A percentile compares a stretch with the other conserved stretches of the same genome.
These are phyloP conservation scores for Periconia digitata DNA, from an alignment of 2,329 filamentous ascomycete species.

Conservation along the genomic window DNA sequence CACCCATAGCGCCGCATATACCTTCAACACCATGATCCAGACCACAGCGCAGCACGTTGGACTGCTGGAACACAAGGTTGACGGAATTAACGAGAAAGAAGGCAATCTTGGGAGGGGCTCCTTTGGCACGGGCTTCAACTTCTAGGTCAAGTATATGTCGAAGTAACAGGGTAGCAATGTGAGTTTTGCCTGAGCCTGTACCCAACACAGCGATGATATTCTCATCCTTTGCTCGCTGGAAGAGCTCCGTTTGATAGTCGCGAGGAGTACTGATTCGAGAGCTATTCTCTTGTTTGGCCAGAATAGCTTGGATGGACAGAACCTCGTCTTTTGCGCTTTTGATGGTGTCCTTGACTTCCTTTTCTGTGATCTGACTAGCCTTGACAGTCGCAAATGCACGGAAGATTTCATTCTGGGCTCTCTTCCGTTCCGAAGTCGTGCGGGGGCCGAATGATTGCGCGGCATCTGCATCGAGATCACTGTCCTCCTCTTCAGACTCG, in stretches of 20 bases:
- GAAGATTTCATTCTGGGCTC: constrained; percentile 47
- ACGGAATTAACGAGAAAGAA: constrained; percentile 94
- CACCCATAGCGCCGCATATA: constrained; percentile 71
- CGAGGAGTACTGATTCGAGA: constrained; percentile 74
- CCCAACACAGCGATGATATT: constrained; percentile 94
- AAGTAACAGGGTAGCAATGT: constrained; percentile 89
- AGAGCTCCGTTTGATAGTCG: constrained; percentile 91
- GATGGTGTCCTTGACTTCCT: constrained; percentile 42
- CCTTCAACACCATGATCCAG: constrained; percentile 73
- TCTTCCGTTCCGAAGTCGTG: constrained; percentile 42
- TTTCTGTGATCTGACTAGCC: constrained; percentile 46
- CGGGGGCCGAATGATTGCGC: constrained; percentile 20
- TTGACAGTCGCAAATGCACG: constrained; percentile 46
- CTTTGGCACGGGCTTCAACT: constrained; percentile 65
- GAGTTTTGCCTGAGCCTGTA: constrained; percentile 93
- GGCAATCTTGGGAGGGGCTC: constrained; percentile 64
- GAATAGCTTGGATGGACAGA: constrained; percentile 56
- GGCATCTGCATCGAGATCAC: constrained; percentile 28
- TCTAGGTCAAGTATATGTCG: constrained; percentile 76
- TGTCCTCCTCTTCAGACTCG: constrained; percentile 19
- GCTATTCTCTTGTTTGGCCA: constrained; percentile 55
- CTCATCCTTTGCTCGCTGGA: constrained; percentile 77
- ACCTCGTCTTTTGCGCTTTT: constrained; percentile 47
- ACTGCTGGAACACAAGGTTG: constrained; percentile 86
- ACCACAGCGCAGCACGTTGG: constrained; percentile 77